phyloP scores from a whole-genome alignment of 2,329 filamentous ascomycete genomes.

The Microdochium bolleyi region DNA sequence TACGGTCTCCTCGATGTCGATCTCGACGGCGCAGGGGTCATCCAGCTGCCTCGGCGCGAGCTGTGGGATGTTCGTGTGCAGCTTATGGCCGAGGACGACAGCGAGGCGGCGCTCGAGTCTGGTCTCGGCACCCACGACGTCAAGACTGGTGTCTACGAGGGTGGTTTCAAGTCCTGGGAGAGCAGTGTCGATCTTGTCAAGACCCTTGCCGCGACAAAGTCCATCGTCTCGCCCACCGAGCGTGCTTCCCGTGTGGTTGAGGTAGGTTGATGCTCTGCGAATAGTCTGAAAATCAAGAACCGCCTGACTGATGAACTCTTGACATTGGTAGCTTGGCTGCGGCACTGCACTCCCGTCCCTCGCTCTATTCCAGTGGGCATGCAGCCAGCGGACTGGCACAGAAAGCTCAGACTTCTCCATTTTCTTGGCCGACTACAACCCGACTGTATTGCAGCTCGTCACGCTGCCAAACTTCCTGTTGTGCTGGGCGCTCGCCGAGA shows the following conservation, averaged over 20 bases:
- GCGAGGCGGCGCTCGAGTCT: constrained; percentile 26
- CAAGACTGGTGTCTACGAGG: constrained; percentile 75
- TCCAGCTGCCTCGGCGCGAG: constrained; percentile 63
- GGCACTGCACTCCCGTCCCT: constrained; percentile 69
- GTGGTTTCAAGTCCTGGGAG: constrained; percentile 86
- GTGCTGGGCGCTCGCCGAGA: constrained; percentile 50
- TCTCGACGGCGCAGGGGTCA: constrained; percentile 44
- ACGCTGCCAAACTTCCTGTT: constrained; percentile 73
- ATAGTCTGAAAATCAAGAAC: not conserved
- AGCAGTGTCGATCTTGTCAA: constrained; percentile 74
- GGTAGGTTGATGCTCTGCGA: not conserved
- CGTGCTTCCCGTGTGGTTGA: not conserved
- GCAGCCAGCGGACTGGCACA: constrained; percentile 19
- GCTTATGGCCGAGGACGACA: constrained; percentile 65
- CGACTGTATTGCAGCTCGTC: constrained; percentile 67
- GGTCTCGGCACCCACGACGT: constrained; percentile 64
- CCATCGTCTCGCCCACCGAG: not conserved
- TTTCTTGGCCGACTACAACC: constrained; percentile 73
- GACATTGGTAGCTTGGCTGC: constrained; percentile 57
- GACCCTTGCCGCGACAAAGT: constrained; percentile 35
- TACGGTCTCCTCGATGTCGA: constrained; percentile 55
- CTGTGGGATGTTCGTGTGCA: constrained; percentile 77
- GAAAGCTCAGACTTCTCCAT: constrained; percentile 39
- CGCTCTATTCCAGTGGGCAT: constrained; percentile 58
- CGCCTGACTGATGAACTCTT: no score